Evolutionary conservation across 2,329 filamentous ascomycete species (phyloP), one percentile per base, ranked within the genome.

Genomic region (Hymenoscyphus fraxineus): DNA sequence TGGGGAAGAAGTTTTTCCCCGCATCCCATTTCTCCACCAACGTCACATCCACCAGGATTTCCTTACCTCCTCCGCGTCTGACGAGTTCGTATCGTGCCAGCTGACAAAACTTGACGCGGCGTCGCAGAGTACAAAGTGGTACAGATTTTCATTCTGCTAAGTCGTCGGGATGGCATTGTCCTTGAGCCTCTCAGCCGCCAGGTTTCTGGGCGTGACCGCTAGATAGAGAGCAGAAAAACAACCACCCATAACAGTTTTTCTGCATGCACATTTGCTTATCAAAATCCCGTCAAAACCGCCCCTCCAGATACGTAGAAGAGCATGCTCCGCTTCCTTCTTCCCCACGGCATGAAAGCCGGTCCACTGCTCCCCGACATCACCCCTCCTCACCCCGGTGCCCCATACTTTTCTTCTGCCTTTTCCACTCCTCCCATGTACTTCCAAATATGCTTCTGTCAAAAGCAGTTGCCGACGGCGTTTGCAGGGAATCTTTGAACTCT

Each of bases 381-480:
- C 44, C n/a, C 44, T 51, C 44, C 19, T n/a, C 44, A 7, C 22
- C n/a, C 19, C 6, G 6, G n/a, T 51, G n/a, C 44, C 44, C 44
- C 44, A 57, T 57, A 57, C 27, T 56, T 64, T 60, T 32, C 56
- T 60, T 35, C 47, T 64, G 58, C 62, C 62, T 64, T 64, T 64
- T 64, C 62, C 62, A 64, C 62, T 64, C 58, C 47, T 39, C 58
- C 62, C 62, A 60, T 64, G 62, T 44, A 59, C n/a, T 44, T 44
- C 40, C 31, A 59, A 54, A 39, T 47, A 47, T 58, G 39, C 47
- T 27, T 56, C 32, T 35, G 47, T 54, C 19, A 22, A 13, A 39
- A 55, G 58, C 61, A 63, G 38, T 60, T 47, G 62, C 62, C 62
- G 62, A 57, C 62, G 62, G 62, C 62, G 44, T 64, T 60, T 64